Percentiles rank a stretch among this genome's conserved stretches.
phyloP scores from a whole-genome alignment of 768 basidiomycete genomes.

The Panaeolus cyanescens region DNA sequence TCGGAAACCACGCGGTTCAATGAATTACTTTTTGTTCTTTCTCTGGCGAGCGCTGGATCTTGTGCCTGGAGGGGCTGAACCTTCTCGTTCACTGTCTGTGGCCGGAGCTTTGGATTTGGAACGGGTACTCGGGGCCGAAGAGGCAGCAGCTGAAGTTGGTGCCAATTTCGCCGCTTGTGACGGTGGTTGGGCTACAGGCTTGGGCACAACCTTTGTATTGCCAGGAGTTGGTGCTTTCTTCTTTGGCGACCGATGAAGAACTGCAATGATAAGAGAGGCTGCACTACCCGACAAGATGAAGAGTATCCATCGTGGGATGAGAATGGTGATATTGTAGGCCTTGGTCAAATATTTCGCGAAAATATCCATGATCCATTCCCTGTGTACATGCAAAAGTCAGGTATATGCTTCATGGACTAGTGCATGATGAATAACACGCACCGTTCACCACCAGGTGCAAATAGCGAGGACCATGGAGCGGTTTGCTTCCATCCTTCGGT shows the following conservation, averaged over 20 bases:
- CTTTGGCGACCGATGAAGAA: conserved; percentile 51
- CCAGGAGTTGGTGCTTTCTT: conserved; percentile 6
- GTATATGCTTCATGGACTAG: background rate
- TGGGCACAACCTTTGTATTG: conserved; percentile 4
- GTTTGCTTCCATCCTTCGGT: conserved; percentile 62
- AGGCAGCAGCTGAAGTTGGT: background rate
- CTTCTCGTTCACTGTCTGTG: conserved; percentile 22
- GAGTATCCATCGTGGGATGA: conserved; percentile 74
- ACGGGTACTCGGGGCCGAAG: conserved; percentile 8
- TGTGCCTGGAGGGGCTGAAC: conserved; percentile 19
- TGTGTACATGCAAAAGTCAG: conserved; percentile 23
- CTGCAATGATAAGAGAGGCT: conserved; percentile 66
- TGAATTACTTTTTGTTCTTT: conserved; percentile 22
- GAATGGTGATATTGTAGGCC: conserved; percentile 51
- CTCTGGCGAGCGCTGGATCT: conserved; percentile 25
- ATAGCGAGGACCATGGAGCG: conserved; percentile 70
- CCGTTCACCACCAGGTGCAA: conserved; percentile 78
- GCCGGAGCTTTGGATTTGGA: conserved; percentile 8
- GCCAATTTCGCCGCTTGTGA: background rate
- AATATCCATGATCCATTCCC: conserved; percentile 70
- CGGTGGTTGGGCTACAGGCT: background rate
- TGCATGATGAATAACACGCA: conserved; percentile 24
- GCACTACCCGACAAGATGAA: conserved; percentile 64
- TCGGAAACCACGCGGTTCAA: background rate
- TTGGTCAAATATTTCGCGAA: conserved; percentile 50